phyloP scores from a whole-genome alignment of 1,139 yeast genomes.

The Debaryomycetaceae sp. region DNA sequence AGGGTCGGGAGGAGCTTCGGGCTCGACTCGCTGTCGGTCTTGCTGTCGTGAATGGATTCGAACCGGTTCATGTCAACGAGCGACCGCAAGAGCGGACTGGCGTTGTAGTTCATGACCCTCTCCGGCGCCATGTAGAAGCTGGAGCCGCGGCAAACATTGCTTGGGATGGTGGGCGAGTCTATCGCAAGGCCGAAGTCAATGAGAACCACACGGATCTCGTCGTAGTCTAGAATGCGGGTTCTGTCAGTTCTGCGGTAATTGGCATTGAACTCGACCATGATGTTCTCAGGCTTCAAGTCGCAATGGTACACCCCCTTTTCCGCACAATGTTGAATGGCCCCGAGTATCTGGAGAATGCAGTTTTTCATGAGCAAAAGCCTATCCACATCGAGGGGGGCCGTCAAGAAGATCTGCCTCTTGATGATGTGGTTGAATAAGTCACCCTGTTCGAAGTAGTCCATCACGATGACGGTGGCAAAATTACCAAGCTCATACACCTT shows the following conservation, averaged over 20 bases:
- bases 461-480: conserved; percentile 61
- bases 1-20: conserved; percentile 55
- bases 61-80: conserved; percentile 30
- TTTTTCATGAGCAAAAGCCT: conserved; percentile 52
- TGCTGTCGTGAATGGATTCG: conserved; percentile 14
- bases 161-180: conserved; percentile 51
- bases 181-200: conserved; percentile 90
- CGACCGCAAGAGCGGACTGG: conserved; percentile 25
- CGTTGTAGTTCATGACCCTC: conserved; percentile 52
- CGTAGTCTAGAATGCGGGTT: conserved; percentile 36
- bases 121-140: conserved; percentile 95
- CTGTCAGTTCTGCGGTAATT: conserved; percentile 18
- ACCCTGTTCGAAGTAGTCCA: conserved; percentile 83
- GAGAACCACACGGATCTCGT: conserved; percentile 56
- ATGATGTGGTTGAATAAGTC: conserved; percentile 81
- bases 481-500: conserved; percentile 60
- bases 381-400: conserved; percentile 32
- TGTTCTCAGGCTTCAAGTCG: conserved; percentile 88
- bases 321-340: conserved; percentile 71
- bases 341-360: conserved; percentile 72
- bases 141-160: conserved; percentile 82
- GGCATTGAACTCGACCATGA: conserved; percentile 49
- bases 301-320: conserved; percentile 72
- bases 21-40: conserved; percentile 15
- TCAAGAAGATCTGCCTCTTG: conserved; percentile 54